phyloP scores from a whole-genome alignment of 495 filamentous ascomycete genomes.

The Neurospora hispaniola region DNA sequence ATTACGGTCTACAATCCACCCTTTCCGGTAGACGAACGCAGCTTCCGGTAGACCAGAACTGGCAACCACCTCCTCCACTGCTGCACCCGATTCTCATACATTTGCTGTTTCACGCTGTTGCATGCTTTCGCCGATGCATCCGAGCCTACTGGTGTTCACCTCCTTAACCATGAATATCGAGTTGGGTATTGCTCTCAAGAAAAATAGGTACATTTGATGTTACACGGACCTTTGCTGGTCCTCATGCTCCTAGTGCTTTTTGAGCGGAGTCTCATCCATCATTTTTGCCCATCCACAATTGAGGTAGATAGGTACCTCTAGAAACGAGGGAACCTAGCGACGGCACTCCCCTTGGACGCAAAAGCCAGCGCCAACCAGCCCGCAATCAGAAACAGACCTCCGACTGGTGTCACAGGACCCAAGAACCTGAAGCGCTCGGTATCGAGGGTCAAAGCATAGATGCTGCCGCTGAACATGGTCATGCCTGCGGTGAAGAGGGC shows the following conservation, averaged over 20 bases:
- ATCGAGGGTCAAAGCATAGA: constrained; percentile 49
- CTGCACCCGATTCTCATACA: neutral
- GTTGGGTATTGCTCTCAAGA: neutral
- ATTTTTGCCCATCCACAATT: no score
- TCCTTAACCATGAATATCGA: neutral
- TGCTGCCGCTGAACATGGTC: constrained; percentile 48
- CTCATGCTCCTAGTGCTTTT: no score
- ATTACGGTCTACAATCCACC: no score
- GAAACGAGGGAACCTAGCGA: neutral
- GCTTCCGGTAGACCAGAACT: neutral
- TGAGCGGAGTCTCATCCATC: no score
- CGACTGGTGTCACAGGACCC: constrained; percentile 50
- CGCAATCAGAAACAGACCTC: constrained; percentile 47
- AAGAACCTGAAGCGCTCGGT: constrained; percentile 43
- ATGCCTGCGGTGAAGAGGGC: constrained; percentile 37
- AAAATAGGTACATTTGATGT: neutral
- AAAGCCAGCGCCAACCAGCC: constrained; percentile 37
- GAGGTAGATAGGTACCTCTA: neutral
- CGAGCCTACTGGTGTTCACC: neutral
- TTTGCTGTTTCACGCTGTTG: neutral
- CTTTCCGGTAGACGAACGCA: no score
- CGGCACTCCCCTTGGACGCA: neutral
- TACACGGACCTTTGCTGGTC: neutral
- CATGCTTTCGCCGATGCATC: neutral
- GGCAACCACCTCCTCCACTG: neutral